These are phyloP conservation scores for Stephania japonica DNA, from an alignment of 164 flowering plant species.

Conservation along the genomic window DNA sequence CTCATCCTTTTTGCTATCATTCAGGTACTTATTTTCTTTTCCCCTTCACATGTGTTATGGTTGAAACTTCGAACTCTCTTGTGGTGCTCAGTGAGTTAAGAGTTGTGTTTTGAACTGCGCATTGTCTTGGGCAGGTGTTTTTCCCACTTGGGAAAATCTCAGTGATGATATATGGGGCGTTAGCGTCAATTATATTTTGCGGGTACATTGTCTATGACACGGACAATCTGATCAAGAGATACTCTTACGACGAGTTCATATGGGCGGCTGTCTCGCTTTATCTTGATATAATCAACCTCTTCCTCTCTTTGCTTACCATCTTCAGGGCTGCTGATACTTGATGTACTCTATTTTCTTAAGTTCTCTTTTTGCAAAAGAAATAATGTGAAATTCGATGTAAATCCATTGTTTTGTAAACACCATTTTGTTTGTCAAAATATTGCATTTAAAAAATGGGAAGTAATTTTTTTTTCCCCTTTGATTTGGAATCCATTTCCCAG, in stretches of 20 bases:
- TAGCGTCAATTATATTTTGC: constrained; percentile 33
- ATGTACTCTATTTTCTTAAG: not conserved
- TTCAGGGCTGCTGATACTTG: constrained; percentile 20
- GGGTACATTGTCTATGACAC: constrained; percentile 48
- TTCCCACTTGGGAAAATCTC: constrained; percentile 35
- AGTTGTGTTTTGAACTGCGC: not conserved
- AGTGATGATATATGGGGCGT: constrained; percentile 22
- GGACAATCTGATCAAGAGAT: constrained; percentile 43
- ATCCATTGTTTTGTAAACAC: not conserved
- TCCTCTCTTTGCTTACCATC: constrained; percentile 24
- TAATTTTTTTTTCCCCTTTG: not conserved
- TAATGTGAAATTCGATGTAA: not conserved
- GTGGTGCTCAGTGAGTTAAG: not conserved
- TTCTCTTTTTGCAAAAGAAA: not conserved
- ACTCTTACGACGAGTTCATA: constrained; percentile 40
- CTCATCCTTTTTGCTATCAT: constrained; percentile 30
- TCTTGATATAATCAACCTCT: constrained; percentile 41
- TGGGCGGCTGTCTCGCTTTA: constrained; percentile 39
- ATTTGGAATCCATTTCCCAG: too few species aligned
- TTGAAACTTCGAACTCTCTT: not conserved
- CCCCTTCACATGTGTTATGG: not conserved
- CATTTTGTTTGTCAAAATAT: not conserved
- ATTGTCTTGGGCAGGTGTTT: constrained; percentile 24
- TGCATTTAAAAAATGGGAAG: not conserved
- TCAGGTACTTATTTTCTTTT: constrained; percentile 21